These are phyloP conservation scores for Neopestalotiopsis rosae DNA, from an alignment of 2,329 filamentous ascomycete genomes.

Conservation along the genomic window DNA sequence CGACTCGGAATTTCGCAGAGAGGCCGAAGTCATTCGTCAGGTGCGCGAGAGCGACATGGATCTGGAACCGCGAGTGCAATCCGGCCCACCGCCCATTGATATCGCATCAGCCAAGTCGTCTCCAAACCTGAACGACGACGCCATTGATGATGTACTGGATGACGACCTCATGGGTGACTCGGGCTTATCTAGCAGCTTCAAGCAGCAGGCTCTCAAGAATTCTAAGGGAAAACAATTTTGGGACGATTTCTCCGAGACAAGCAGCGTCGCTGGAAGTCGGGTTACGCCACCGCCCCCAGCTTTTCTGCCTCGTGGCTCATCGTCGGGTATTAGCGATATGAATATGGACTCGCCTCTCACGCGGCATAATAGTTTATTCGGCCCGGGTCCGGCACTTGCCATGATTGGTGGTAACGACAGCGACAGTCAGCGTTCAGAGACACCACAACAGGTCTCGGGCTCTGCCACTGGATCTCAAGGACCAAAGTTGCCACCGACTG, in stretches of 20 bases:
- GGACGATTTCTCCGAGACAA: conserved; percentile 77
- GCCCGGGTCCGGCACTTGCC: conserved; percentile 38
- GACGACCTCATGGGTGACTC: conserved; percentile 70
- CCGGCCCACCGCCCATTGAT: conserved; percentile 44
- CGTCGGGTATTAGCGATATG: conserved; percentile 69
- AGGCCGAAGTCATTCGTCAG: conserved; percentile 94
- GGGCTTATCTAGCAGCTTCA: conserved; percentile 70
- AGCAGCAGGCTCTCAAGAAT: conserved; percentile 74
- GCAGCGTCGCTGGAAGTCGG: conserved; percentile 53
- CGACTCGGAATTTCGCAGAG: conserved; percentile 86
- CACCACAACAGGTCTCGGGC: conserved; percentile 42
- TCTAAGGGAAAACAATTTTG: conserved; percentile 76
- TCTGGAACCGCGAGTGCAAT: conserved; percentile 49
- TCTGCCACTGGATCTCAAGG: conserved; percentile 37
- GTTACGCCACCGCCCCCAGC: conserved; percentile 67
- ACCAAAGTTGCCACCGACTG: conserved; percentile 59
- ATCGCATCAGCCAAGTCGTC: conserved; percentile 70
- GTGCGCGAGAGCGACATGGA: conserved; percentile 87
- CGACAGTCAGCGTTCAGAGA: conserved; percentile 39
- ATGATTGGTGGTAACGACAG: conserved; percentile 34
- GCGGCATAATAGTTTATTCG: conserved; percentile 38
- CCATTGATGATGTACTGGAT: conserved; percentile 72
- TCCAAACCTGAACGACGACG: conserved; percentile 67
- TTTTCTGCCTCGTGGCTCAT: conserved; percentile 63
- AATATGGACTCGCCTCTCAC: conserved; percentile 71